phyloP scores from a whole-genome alignment of 2,329 filamentous ascomycete genomes.

The Trichoderma arundinaceum region DNA sequence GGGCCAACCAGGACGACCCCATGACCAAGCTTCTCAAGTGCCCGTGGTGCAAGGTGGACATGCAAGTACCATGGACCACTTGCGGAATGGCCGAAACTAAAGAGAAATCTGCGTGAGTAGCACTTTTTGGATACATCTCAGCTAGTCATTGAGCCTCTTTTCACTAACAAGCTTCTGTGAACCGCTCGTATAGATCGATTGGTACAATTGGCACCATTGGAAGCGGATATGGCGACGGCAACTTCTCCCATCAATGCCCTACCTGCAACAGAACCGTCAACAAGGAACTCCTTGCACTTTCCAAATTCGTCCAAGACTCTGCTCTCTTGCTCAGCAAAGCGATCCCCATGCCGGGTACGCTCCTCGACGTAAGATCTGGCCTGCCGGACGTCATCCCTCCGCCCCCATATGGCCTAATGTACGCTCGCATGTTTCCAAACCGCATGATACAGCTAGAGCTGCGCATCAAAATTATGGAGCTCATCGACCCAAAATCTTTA shows the following conservation, averaged over 20 bases:
- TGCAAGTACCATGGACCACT: conserved; percentile 66
- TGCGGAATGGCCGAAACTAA: conserved; percentile 46
- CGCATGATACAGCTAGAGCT: conserved; percentile 57
- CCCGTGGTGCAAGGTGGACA: conserved; percentile 53
- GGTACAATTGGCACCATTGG: conserved; percentile 45
- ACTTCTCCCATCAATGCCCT: conserved; percentile 57
- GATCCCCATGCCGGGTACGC: conserved; percentile 69
- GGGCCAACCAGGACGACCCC: conserved; percentile 64
- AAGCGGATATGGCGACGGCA: conserved; percentile 63
- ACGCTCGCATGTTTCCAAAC: conserved; percentile 61
- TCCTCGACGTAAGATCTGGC: conserved; percentile 62
- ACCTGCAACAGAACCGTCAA: conserved; percentile 57
- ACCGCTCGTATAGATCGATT: neutral
- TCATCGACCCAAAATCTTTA: conserved; percentile 41
- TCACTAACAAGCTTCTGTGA: neutral
- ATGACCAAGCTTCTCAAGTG: conserved; percentile 58
- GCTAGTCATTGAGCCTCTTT: no score
- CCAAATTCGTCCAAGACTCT: conserved; percentile 59
- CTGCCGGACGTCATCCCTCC: conserved; percentile 48
- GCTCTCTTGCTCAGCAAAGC: conserved; percentile 27
- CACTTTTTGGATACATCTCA: neutral
- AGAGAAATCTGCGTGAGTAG: neutral
- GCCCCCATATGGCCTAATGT: conserved; percentile 33
- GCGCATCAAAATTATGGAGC: conserved; percentile 48
- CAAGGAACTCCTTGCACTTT: conserved; percentile 63